Base-by-base conservation (phyloP, 140 eudicot genomes). In the Ambrosia hybrid region DNA sequence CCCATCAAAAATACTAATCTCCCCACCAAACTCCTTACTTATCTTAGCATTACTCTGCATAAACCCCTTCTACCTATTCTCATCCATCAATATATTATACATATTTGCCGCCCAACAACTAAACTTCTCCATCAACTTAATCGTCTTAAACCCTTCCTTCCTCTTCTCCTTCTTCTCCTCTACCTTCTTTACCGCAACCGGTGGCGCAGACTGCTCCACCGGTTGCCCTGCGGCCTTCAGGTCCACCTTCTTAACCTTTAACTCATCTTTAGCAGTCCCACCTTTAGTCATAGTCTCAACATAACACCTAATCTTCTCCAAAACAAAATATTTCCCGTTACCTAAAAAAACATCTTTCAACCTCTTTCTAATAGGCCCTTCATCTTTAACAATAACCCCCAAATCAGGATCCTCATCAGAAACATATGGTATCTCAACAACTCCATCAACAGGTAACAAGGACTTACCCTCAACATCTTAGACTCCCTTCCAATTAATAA, bases 61-160 rank as follows among this genome's bases (percentile, higher is more conserved):
- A 83, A 94, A 94, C 6, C 99, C 99, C 73, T 88, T 94, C 99
- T 97, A 94, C 78, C 99, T 84, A 78, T 94, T 90, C 65, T 94
- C 99, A 94, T 94, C 99, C 97, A 94, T 94, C 85, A 94, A 77
- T 16, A 94, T 90, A 83, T 94, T 96, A 69, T 62, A 94, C 95
- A 94, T 60, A 80, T 94, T 89, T 67, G 13, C 76, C 6, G 92
- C 97, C 76, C 95, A 80, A 79, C 97, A 91, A 46, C 95, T 90
- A 64, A 94, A 94, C 87, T 86, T 94, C 81, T 94, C 99, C 0
- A 65, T 88, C 87, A 94, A 14, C 17, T 82, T 94, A 43, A 94
- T 90, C 46, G 82, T 90, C 90, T 88, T 94, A 74, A 88, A 88
- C 84, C 97, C 99, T 71, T 90, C 95, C 17, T 73, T 90, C 83